Conservation (phyloP, 768 basidiomycete genomes). For the Calvatia gigantea region DNA sequence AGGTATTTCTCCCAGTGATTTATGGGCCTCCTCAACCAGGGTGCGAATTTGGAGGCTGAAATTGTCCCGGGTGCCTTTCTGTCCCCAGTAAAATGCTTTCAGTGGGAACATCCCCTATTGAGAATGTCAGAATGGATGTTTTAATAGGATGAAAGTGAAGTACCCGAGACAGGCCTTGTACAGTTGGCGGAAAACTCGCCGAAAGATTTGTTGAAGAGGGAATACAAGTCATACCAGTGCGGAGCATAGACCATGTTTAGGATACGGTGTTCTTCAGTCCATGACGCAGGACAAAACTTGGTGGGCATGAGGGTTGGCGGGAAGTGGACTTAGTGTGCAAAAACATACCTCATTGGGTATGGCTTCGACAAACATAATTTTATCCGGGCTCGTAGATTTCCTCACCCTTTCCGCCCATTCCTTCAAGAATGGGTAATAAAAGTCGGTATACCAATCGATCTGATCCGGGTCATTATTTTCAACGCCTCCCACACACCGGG, state of each 20-base stretch:
- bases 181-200: conserved; percentile 87
- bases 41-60: conserved; percentile 79
- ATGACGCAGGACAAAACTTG: conserved; percentile 78
- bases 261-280: conserved; percentile 55
- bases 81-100: conserved; percentile 86
- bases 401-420: conserved; percentile 65
- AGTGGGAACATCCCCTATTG: conserved; percentile 80
- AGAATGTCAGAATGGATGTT: not conserved
- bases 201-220: conserved; percentile 80
- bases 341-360: conserved; percentile 86
- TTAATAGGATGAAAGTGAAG: conserved; percentile 16
- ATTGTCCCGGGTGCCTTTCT: conserved; percentile 75
- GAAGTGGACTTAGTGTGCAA: conserved; percentile 3
- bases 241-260: conserved; percentile 34
- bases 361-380: conserved; percentile 74
- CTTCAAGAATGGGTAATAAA: conserved; percentile 74
- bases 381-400: conserved; percentile 41
- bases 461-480: conserved; percentile 22
- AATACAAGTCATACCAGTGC: conserved; percentile 79
- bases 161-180: conserved; percentile 88
- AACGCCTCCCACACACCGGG: not conserved
- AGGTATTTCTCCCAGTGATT: conserved; percentile 75
- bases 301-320: not conserved
- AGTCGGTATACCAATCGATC: conserved; percentile 87
- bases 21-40: conserved; percentile 66